Base-by-base conservation (phyloP, 139 green algal species). In the Closterium sp. region DNA sequence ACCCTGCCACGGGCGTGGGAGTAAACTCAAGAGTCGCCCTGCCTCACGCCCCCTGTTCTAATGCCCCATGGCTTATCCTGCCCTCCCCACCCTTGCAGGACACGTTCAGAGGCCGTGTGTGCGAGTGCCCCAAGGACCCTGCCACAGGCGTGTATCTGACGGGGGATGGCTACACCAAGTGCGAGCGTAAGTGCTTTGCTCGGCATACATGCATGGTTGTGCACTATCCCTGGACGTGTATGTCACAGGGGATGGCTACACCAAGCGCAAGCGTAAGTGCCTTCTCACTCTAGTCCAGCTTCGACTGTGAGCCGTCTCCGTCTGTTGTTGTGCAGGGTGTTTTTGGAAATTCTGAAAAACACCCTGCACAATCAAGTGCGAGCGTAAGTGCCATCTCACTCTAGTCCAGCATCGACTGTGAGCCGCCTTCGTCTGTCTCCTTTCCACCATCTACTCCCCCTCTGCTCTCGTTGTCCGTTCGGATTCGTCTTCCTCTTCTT, bases 101-200 rank as follows among this genome's bases (percentile, higher is more conserved):
- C 94, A 98, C 96, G 3, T 97, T 98, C 88, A 36, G 85, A 0
- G 96, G 96, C 36, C 97, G 96, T 88, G 92, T 94, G 35, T 98
- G 97, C 94, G 94, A 95, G 30, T 98, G 97, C 90, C 95, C 93
- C n/a, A 88, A 43, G 34, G 97, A 88, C 85, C 33, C 96, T 43
- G 96, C 91, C 87, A 93, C 96, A 25, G 34, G 2, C 33, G 19
- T 55, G 2, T 31, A 92, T 1, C 30, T 90, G 30, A 84, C 81
- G 2, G 98, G 97, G 93, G 91, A 96, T 34, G 96, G 97, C 55
- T 92, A 97, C 89, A 97, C 97, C 84, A 96, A 97, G 94, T 98
- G 95, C 88, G 35, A 89, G n/a, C 25, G 85, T 88, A 21, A 32
- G 85, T 88, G 8, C 43, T 69, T 69, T 69, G 23, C 43, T 69